Evolutionary conservation across 2,329 filamentous ascomycete genomes (phyloP).

Genomic region (Aspergillus sp.): DNA sequence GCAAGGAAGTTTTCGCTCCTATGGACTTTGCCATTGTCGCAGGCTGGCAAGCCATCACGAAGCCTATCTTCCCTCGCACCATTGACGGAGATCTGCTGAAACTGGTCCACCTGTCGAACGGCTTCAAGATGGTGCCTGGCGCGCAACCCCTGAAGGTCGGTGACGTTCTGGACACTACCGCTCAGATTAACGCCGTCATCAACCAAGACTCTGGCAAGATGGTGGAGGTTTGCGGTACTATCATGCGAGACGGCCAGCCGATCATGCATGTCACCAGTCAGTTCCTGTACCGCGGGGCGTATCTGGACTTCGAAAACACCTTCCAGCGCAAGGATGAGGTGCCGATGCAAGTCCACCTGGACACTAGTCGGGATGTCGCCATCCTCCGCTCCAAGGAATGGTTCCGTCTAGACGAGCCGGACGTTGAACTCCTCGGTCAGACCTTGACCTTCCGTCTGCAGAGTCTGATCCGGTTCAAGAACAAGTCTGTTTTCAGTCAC

Average conservation of each 20-base stretch:
- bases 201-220: constrained; percentile 99
- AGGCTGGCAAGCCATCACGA: constrained; percentile 98
- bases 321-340: constrained; percentile 97
- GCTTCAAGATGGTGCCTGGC: constrained; percentile 96
- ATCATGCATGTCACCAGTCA: constrained; percentile 99
- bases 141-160: constrained; percentile 93
- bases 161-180: constrained; percentile 84
- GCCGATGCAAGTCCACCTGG: constrained; percentile 85
- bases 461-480: constrained; percentile 88
- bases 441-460: constrained; percentile 94
- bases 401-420: constrained; percentile 81
- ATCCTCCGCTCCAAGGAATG: constrained; percentile 95
- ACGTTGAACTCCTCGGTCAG: constrained; percentile 83
- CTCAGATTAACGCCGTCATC: constrained; percentile 93
- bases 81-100: constrained; percentile 96
- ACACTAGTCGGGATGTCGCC: constrained; percentile 82
- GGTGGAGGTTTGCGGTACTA: constrained; percentile 99
- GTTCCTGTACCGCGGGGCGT: constrained; percentile 90
- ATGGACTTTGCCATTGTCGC: constrained; percentile 99
- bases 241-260: constrained; percentile 70
- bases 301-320: constrained; percentile 93
- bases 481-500: constrained; percentile 81
- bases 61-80: constrained; percentile 94
- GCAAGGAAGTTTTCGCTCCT: constrained; percentile 87
- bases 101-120: constrained; percentile 92